Percentiles rank a stretch among this genome's conserved stretches.
These are phyloP conservation scores for Keithomyces neogunnii DNA, from an alignment of 2,329 filamentous ascomycete genomes.

Conservation along the genomic window DNA sequence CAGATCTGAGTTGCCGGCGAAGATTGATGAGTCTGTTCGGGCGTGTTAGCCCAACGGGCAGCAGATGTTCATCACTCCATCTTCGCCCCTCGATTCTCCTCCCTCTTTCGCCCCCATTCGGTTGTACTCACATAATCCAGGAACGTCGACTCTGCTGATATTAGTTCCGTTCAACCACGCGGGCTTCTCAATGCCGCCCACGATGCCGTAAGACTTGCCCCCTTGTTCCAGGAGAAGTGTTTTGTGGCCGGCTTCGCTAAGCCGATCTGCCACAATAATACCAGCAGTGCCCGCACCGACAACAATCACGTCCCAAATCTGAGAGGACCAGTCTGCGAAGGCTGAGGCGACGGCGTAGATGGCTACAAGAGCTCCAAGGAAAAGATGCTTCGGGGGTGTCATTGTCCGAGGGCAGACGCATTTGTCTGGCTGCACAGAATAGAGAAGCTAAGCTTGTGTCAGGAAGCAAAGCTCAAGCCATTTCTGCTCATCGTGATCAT, in stretches of 20 bases:
- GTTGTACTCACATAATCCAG: conserved; percentile 33
- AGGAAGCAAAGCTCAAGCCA: too few species aligned
- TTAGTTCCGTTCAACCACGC: conserved; percentile 38
- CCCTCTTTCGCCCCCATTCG: neutral
- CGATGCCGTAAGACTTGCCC: conserved; percentile 39
- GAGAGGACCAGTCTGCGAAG: conserved; percentile 8
- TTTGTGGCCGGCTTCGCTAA: conserved; percentile 42
- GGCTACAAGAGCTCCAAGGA: neutral
- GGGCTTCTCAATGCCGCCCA: conserved; percentile 37
- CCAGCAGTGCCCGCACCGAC: conserved; percentile 44
- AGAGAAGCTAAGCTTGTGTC: too few species aligned
- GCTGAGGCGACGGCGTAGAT: neutral
- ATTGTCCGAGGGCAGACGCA: too few species aligned
- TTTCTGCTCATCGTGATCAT: too few species aligned
- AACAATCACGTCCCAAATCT: conserved; percentile 25
- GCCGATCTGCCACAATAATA: conserved; percentile 40
- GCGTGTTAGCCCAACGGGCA: neutral
- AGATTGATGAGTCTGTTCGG: conserved; percentile 37
- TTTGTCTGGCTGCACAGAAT: too few species aligned
- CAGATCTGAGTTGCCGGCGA: conserved; percentile 29
- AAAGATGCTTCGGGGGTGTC: too few species aligned
- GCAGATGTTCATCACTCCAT: neutral
- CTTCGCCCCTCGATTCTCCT: too few species aligned
- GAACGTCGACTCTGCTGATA: conserved; percentile 43
- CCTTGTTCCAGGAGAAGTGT: conserved; percentile 44